Conservation (phyloP, 2,329 filamentous ascomycete genomes). For the Davidsoniella eucalypti region DNA sequence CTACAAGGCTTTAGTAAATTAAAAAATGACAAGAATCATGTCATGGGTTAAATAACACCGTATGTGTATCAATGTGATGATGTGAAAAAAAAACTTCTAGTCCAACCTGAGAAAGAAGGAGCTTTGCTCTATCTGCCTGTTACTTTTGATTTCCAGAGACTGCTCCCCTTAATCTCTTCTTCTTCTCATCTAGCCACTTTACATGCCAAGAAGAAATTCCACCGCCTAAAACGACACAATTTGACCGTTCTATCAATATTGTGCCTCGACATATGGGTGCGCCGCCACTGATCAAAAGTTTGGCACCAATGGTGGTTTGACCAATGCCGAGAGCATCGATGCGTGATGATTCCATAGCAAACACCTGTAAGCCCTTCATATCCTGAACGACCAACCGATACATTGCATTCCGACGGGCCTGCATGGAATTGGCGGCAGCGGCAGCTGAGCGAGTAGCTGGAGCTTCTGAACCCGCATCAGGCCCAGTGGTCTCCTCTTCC, state of each 20-base stretch:
- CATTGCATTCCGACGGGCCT: constrained; percentile 32
- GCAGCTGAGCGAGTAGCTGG: background rate
- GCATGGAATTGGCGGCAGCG: constrained; percentile 13
- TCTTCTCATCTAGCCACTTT: constrained; percentile 55
- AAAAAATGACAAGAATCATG: background rate
- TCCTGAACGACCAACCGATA: constrained; percentile 79
- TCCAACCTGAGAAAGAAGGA: too few relatives aligned
- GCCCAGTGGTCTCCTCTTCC: constrained; percentile 27
- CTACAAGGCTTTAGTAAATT: background rate
- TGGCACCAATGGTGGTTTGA: constrained; percentile 59
- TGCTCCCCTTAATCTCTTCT: constrained; percentile 49
- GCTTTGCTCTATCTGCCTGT: background rate
- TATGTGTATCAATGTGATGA: background rate
- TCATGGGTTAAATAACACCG: too few relatives aligned
- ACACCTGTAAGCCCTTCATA: constrained; percentile 48
- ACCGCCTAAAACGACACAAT: constrained; percentile 62
- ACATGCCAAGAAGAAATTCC: constrained; percentile 71
- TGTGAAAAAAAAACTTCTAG: background rate
- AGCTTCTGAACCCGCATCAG: constrained; percentile 17
- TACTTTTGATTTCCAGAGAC: constrained; percentile 23
- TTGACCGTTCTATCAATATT: constrained; percentile 57
- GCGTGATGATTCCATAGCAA: constrained; percentile 53
- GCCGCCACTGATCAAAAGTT: constrained; percentile 54
- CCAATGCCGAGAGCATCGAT: constrained; percentile 49
- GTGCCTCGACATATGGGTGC: constrained; percentile 56